Conservation (phyloP, 164 flowering plant species). For the Buxus sempervirens region DNA sequence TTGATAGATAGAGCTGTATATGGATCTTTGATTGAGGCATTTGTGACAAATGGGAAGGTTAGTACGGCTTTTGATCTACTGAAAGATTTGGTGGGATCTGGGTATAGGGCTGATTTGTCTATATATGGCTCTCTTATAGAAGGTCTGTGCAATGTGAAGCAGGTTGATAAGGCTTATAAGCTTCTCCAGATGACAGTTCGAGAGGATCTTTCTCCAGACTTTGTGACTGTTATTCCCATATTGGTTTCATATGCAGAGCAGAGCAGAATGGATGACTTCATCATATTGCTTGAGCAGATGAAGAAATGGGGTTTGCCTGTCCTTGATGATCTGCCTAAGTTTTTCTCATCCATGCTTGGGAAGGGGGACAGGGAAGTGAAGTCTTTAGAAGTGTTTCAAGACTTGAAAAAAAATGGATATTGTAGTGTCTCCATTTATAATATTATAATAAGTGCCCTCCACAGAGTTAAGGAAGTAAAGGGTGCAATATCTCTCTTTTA, state of each 20-base stretch:
- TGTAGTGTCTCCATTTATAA: conserved; percentile 57
- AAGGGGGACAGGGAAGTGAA: conserved; percentile 33
- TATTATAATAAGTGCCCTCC: conserved; percentile 63
- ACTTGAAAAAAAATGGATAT: conserved; percentile 52
- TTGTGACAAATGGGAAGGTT: conserved; percentile 66
- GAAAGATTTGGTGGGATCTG: conserved; percentile 73
- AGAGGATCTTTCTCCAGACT: conserved; percentile 73
- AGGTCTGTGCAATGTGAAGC: conserved; percentile 66
- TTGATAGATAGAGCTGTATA: conserved; percentile 87
- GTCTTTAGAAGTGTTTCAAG: conserved; percentile 58
- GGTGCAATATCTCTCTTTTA: conserved; percentile 56
- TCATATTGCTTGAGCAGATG: conserved; percentile 54
- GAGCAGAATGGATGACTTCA: conserved; percentile 51
- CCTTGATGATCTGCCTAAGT: conserved; percentile 49
- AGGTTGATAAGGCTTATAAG: conserved; percentile 67
- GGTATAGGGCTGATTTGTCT: conserved; percentile 82
- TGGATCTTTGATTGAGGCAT: conserved; percentile 61
- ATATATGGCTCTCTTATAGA: conserved; percentile 70
- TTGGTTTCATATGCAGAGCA: conserved; percentile 57
- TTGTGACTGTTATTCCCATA: conserved; percentile 65
- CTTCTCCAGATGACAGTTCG: conserved; percentile 55
- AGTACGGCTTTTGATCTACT: conserved; percentile 65
- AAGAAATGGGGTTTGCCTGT: conserved; percentile 47
- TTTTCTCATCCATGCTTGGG: conserved; percentile 53
- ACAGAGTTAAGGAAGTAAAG: conserved; percentile 44